Evolutionary conservation across 208 protist genomes (phyloP), one percentile per base, ranked within the genome.

Genomic region (Trichomonas tenax): DNA sequence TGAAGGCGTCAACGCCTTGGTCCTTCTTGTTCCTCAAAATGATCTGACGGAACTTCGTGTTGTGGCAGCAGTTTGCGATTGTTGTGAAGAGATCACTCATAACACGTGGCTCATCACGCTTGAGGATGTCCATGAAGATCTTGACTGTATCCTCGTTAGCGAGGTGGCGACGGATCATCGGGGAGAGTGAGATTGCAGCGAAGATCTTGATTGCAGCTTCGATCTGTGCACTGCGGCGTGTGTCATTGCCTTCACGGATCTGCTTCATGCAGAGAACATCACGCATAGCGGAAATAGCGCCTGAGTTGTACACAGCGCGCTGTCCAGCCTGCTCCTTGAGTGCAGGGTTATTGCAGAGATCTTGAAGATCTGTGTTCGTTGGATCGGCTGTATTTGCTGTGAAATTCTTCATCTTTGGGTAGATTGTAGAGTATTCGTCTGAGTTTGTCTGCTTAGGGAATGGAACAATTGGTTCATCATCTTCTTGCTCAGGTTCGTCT

Each of bases 31-130:
- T 23, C 10, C 44, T 48, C 17, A 93, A 10, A 38, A 93, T 48
- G 4, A 93, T 34, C 26, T 93, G n/a, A 48, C 86, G 11, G 44
- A 93, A 93, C n/a, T 48, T 48, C 9, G 40, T 93, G 31, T 93
- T 93, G 15, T 93, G 11, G n/a, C 86, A 93, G n/a, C 86, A 93
- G 44, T 93, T 93, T 0, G 86, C 86, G 4, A 93, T 93, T 58
- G 44, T 93, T 38, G 86, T 93, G 44, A 93, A 93, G 8, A 93
- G 36, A 38, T 40, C 44, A 6, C 31, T 40, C 86, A 93, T 93
- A 14, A 93, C 14, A 17, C 40, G 86, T 38, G 15, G 11, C 31
- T 93, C 86, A 10, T 93, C 86, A 1, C 44, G 44, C 17, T 51
- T 93, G 0, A 93, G 15, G n/a, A 93, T 93, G n/a, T 51, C 44